A percentile compares a stretch with the other conserved stretches of the same genome.
Evolutionary conservation across 2,329 filamentous ascomycete genomes (phyloP).

Genomic region (Paramyrothecium sp.): DNA sequence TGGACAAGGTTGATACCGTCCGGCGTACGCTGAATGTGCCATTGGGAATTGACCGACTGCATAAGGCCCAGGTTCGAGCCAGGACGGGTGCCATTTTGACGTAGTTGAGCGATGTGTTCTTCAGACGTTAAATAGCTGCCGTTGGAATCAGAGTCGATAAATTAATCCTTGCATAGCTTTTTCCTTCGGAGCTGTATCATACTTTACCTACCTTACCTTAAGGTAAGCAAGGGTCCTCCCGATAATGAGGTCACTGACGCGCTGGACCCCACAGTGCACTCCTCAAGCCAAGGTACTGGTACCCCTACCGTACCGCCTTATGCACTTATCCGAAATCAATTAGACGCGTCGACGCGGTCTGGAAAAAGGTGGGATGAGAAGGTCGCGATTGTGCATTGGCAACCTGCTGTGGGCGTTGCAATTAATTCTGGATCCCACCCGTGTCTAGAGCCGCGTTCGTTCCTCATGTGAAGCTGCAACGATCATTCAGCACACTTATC

Average conservation of each 20-base stretch:
- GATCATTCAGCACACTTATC: too few species aligned
- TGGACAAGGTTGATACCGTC: conserved; percentile 43
- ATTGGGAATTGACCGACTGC: too few species aligned
- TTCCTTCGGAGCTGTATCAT: too few species aligned
- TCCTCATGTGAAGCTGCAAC: too few species aligned
- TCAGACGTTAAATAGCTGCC: background rate
- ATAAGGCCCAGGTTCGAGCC: background rate
- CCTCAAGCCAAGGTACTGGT: too few species aligned
- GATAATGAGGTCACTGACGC: conserved; percentile 28
- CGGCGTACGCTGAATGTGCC: too few species aligned
- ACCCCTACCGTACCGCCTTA: too few species aligned
- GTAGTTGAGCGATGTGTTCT: conserved; percentile 1
- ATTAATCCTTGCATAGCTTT: too few species aligned
- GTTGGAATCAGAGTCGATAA: too few species aligned
- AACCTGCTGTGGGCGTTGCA: background rate
- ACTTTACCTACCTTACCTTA: too few species aligned
- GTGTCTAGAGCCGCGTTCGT: too few species aligned
- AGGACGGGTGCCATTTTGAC: conserved; percentile 15
- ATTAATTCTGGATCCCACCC: too few species aligned
- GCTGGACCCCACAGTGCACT: conserved; percentile 2
- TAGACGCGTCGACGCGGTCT: conserved; percentile 37
- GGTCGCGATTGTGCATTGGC: conserved; percentile 2
- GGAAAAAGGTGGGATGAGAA: background rate
- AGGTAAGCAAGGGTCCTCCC: background rate
- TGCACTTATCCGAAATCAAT: conserved; percentile 30